Base-by-base conservation (phyloP, 768 basidiomycete species). In the Coprinellus micaceus region DNA sequence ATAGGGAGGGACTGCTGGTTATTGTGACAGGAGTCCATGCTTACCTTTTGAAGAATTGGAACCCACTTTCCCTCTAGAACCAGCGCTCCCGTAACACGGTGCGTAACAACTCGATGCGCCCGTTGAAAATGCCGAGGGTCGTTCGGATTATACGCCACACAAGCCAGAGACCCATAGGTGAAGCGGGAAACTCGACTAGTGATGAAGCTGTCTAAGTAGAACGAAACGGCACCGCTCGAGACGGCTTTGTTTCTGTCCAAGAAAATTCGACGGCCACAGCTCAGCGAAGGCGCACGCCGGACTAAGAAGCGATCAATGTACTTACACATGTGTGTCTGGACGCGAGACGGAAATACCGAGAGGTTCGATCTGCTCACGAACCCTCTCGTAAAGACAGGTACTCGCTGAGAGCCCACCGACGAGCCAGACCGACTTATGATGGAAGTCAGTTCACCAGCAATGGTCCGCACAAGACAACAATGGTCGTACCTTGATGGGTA, bases 391-490 rank as follows among this genome's bases (percentile, higher is more conserved):
- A 17, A 82, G 64, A 70, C 77, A 82, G 44, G 79, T 75, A 58
- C 77, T 81, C 0, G 78, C 76, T n/a, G 77, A 77, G 62, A 82
- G 82, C 0, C 80, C 82, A 13, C 82, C 81, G 11, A 82, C 80
- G 1, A 83, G 69, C 49, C 75, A 67, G 6, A 74, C 66, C 12
- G 67, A 66, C 75, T 75, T 43, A n/a, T 21, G 37, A 7, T 25
- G 6, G 24, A 7, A 9, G 36, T 37, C 36, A 37, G 36, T 17
- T 37, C 36, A 17, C n/a, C n/a, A n/a, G n/a, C n/a, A 37, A 17
- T 37, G 36, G 22, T 41, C n/a, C 26, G 21, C 9, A 37, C 9
- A 25, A n/a, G 29, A 25, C 15, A 13, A 21, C n/a, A n/a, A 33
- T 28, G 12, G 15, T 29, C 58, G 36, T 49, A 64, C 60, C 11